These are phyloP conservation scores for Gossypium anomalum DNA, from an alignment of 345 rosid species.

Conservation along the genomic window DNA sequence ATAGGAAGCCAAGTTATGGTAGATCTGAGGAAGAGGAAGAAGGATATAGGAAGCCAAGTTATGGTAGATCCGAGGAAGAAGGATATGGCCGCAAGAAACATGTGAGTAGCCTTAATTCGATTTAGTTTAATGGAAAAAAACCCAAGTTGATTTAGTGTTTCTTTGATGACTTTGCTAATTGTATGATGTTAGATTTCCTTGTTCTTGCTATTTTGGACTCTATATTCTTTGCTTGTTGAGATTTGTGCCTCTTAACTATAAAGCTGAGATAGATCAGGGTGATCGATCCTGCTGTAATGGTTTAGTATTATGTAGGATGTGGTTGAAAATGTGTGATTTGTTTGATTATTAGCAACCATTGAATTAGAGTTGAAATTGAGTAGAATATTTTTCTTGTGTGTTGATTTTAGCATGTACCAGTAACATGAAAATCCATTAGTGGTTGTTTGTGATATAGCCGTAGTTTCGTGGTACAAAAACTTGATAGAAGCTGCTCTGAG, in stretches of 20 bases:
- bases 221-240: background rate
- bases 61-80: conserved; percentile 43
- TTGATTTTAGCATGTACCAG: background rate
- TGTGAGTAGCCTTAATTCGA: conserved; percentile 37
- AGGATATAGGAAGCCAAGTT: conserved; percentile 25
- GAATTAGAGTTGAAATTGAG: background rate
- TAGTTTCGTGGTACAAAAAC: background rate
- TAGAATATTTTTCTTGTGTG: background rate
- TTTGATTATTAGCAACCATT: background rate
- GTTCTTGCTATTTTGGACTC: no score
- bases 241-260: background rate
- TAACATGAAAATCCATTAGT: background rate
- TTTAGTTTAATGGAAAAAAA: background rate
- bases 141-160: background rate
- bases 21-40: conserved; percentile 43
- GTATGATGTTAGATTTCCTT: background rate
- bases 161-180: background rate
- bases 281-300: background rate
- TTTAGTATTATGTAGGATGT: background rate
- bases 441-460: background rate
- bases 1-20: conserved; percentile 30
- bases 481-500: no score
- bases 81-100: conserved; percentile 85
- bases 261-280: background rate
- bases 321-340: background rate